phyloP scores from a whole-genome alignment of 148 eudicot species.

The Chenopodium quinoa region DNA sequence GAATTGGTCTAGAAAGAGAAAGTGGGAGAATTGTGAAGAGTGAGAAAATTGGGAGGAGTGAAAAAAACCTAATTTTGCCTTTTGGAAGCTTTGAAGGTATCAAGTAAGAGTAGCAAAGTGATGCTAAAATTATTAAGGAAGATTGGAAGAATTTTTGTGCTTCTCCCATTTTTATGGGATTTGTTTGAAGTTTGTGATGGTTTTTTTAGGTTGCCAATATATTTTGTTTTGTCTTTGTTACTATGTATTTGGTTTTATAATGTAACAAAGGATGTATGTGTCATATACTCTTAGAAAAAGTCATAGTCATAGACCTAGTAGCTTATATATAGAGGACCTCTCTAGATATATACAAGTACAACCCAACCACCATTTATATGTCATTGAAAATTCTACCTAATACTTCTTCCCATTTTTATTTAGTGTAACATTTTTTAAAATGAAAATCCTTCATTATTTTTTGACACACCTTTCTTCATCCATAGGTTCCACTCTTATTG shows the following conservation, averaged over 20 bases:
- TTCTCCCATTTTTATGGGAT: conserved; percentile 18
- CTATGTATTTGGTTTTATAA: neutral
- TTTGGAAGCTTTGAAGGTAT: conserved; percentile 43
- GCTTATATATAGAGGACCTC: no score
- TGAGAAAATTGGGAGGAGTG: conserved; percentile 56
- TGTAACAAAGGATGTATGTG: neutral
- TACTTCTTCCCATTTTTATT: no score
- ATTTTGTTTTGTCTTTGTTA: no score
- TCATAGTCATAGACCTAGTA: no score
- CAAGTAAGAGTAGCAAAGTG: conserved; percentile 50
- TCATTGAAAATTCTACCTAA: no score
- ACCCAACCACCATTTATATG: no score
- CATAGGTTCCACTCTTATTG: no score
- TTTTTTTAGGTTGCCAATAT: neutral
- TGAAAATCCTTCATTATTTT: no score
- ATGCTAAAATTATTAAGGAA: conserved; percentile 27
- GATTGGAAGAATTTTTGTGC: conserved; percentile 29
- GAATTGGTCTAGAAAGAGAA: conserved; percentile 35
- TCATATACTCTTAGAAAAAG: no score
- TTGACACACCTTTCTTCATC: no score
- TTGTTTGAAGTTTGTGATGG: neutral
- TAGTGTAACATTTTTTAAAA: no score
- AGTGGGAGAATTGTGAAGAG: conserved; percentile 63
- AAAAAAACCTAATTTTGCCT: conserved; percentile 45
- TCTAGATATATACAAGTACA: no score